Percentiles rank a stretch among this genome's conserved stretches.
Evolutionary conservation across 2,329 filamentous ascomycete species (phyloP).

Genomic region (Stagonosporopsis rhizophila): DNA sequence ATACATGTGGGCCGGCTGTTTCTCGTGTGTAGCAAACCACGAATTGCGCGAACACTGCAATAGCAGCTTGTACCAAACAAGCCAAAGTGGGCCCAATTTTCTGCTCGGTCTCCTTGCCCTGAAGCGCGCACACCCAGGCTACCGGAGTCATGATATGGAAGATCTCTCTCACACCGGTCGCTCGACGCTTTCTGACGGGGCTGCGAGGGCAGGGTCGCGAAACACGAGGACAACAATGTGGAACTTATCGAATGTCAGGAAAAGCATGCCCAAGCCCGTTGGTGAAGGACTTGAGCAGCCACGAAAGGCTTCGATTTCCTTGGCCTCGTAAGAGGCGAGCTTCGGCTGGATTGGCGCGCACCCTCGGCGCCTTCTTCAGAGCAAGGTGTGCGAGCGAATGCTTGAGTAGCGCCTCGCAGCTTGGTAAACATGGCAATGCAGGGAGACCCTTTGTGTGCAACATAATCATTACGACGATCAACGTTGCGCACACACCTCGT

Average conservation of each 20-base stretch:
- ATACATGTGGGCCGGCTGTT: constrained; percentile 13
- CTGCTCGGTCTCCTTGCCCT: constrained; percentile 8
- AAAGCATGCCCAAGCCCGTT: constrained; percentile 41
- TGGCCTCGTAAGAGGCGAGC: constrained; percentile 34
- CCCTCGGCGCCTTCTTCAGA: constrained; percentile 34
- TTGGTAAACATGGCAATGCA: constrained; percentile 20
- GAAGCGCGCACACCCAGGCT: not conserved
- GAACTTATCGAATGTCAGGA: constrained; percentile 31
- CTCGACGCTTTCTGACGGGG: not conserved
- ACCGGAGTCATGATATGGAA: not conserved
- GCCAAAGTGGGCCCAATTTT: not conserved
- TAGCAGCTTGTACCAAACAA: not conserved
- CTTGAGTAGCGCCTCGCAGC: constrained; percentile 35
- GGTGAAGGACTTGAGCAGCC: constrained; percentile 40
- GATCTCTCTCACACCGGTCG: constrained; percentile 11
- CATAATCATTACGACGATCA: not conserved
- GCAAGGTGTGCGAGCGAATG: constrained; percentile 26
- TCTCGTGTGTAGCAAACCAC: constrained; percentile 10
- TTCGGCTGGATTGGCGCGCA: constrained; percentile 34
- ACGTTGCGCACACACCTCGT: not conserved
- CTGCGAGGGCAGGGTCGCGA: not conserved
- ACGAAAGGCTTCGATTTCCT: constrained; percentile 29
- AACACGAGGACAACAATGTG: not conserved
- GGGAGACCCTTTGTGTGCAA: constrained; percentile 5
- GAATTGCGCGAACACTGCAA: constrained; percentile 1